Evolutionary conservation across 768 basidiomycete species (phyloP), one percentile per base, ranked within the genome.

Genomic region (Termitomyces sp.): DNA sequence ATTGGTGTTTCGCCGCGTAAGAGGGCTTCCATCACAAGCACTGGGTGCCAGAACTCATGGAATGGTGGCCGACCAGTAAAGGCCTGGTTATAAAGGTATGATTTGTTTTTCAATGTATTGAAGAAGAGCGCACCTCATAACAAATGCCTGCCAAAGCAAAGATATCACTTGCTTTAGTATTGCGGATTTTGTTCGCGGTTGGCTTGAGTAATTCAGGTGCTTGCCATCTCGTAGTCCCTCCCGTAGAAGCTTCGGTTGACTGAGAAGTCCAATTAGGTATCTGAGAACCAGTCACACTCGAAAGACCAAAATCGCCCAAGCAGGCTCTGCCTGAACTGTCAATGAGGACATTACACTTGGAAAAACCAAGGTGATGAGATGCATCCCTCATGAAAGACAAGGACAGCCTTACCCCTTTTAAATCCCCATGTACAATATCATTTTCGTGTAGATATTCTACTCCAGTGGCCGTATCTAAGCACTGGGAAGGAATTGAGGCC

Each of bases 241-340:
- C 58, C 0, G 45, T 43, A 12, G 58, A 62, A 8, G 61, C 58
- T 6, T 49, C 50, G 1, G 58, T 36, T 0, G 61, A 62, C 26
- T 62, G 57, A 8, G 60, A 53, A 7, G 57, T 53, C 67, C 65
- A 67, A 2, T 51, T 46, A 13, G 57, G 16, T 32, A 63, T 62
- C 8, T 58, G 5, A 5, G n/a, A n/a, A n/a, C n/a, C n/a, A n/a
- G n/a, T n/a, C n/a, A n/a, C n/a, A n/a, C n/a, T n/a, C n/a, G n/a
- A n/a, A n/a, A n/a, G n/a, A n/a, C n/a, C n/a, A n/a, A n/a, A n/a
- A n/a, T n/a, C n/a, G n/a, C n/a, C n/a, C n/a, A n/a, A n/a, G n/a
- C n/a, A n/a, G n/a, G n/a, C n/a, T n/a, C n/a, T n/a, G n/a, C n/a
- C n/a, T n/a, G n/a, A n/a, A n/a, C n/a, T n/a, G n/a, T n/a, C n/a